These are phyloP conservation scores for Grigorovia transvaalensis DNA, from an alignment of 805 yeast genomes.

Conservation along the genomic window DNA sequence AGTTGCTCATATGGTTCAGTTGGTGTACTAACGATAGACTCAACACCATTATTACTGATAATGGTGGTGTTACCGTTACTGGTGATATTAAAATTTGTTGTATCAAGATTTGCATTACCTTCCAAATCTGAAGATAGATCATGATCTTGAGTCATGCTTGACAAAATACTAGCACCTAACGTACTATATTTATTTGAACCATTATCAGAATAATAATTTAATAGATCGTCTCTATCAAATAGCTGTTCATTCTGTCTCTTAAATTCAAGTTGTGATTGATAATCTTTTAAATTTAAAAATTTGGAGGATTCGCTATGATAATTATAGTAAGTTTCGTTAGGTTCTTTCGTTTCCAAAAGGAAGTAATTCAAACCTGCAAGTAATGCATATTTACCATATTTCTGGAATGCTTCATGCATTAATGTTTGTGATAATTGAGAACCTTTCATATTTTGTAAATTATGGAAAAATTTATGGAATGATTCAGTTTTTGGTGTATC, in stretches of 20 bases:
- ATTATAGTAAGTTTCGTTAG: conserved; percentile 16
- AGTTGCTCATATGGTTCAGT: background rate
- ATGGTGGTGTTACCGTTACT: background rate
- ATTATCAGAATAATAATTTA: conserved; percentile 25
- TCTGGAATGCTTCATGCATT: conserved; percentile 18
- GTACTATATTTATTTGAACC: conserved; percentile 23
- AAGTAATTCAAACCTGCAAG: conserved; percentile 25
- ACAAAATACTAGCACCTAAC: conserved; percentile 22
- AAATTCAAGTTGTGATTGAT: conserved; percentile 15
- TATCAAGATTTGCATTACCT: conserved; percentile 12
- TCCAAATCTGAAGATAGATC: conserved; percentile 18
- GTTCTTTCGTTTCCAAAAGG: conserved; percentile 12
- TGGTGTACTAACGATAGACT: background rate
- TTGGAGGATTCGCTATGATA: conserved; percentile 25
- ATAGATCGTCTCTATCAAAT: conserved; percentile 22
- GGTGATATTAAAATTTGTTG: background rate
- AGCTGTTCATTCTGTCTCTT: conserved; percentile 10
- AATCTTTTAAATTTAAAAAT: conserved; percentile 20
- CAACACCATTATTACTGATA: background rate
- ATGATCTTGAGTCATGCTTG: conserved; percentile 8
- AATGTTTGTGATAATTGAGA: conserved; percentile 9
- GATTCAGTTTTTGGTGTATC: conserved; percentile 14
- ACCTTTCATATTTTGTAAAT: conserved; percentile 8
- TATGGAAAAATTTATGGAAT: conserved; percentile 15
- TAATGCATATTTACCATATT: conserved; percentile 22